phyloP scores from a whole-genome alignment of 2,329 filamentous ascomycete species.

The Lomentospora prolificans region DNA sequence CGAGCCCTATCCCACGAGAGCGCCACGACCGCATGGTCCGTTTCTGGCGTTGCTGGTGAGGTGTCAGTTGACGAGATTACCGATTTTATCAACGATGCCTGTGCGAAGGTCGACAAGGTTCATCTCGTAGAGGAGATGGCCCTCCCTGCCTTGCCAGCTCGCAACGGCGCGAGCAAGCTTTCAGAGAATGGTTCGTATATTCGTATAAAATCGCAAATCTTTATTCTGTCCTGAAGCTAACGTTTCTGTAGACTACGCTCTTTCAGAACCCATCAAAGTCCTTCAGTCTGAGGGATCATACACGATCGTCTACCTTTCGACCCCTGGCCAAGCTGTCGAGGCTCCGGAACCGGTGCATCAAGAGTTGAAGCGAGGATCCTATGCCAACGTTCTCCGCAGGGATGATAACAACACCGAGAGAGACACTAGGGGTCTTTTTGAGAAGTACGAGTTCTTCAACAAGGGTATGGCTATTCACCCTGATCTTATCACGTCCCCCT shows the following conservation, averaged over 20 bases:
- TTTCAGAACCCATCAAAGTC: constrained; percentile 38
- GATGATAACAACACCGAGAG: constrained; percentile 21
- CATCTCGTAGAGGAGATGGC: constrained; percentile 28
- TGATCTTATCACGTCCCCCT: background rate
- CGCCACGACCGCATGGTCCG: constrained; percentile 31
- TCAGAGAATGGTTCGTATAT: constrained; percentile 35
- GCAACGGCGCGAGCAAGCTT: constrained; percentile 32
- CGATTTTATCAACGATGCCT: constrained; percentile 35
- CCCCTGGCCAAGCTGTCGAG: constrained; percentile 8
- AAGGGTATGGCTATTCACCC: constrained; percentile 68
- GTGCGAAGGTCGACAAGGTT: constrained; percentile 28
- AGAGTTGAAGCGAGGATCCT: constrained; percentile 59
- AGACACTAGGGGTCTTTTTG: constrained; percentile 56
- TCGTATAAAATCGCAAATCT: background rate
- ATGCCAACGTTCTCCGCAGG: constrained; percentile 19
- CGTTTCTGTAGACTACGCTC: constrained; percentile 33
- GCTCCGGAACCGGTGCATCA: constrained; percentile 42
- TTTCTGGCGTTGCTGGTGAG: constrained; percentile 49
- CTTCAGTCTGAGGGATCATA: constrained; percentile 38
- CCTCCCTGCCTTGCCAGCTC: constrained; percentile 29
- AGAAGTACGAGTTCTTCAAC: constrained; percentile 90
- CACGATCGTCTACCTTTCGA: constrained; percentile 68
- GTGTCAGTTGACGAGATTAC: constrained; percentile 30
- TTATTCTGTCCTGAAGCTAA: constrained; percentile 8
- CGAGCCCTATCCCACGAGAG: constrained; percentile 24